phyloP scores from a whole-genome alignment of 768 basidiomycete species.

The Macrolepiota dolichaula region DNA sequence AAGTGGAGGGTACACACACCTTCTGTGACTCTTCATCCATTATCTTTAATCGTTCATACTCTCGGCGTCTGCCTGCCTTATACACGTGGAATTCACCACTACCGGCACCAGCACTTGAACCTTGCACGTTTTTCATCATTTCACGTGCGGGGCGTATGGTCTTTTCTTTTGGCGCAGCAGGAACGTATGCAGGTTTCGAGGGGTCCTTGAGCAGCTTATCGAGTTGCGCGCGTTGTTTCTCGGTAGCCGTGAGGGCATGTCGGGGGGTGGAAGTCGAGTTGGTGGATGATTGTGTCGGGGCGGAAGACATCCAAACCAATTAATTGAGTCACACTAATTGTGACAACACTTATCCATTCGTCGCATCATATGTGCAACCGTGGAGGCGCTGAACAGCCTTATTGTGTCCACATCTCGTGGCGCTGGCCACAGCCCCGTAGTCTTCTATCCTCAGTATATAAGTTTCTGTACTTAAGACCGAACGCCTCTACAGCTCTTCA shows the following conservation, averaged over 20 bases:
- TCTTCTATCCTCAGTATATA: too few species aligned
- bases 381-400: too few species aligned
- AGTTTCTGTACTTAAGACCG: too few species aligned
- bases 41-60: constrained; percentile 91
- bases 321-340: background rate
- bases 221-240: constrained; percentile 62
- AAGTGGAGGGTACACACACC: constrained; percentile 39
- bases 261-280: constrained; percentile 30
- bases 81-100: constrained; percentile 99
- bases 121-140: constrained; percentile 99
- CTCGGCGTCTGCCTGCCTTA: constrained; percentile 89
- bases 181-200: constrained; percentile 73
- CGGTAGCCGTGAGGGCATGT: constrained; percentile 50
- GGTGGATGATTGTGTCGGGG: constrained; percentile 3
- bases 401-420: too few species aligned
- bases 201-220: constrained; percentile 91
- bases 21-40: constrained; percentile 81
- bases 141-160: constrained; percentile 77
- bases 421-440: too few species aligned
- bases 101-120: constrained; percentile 95
- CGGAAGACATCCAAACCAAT: constrained; percentile 1
- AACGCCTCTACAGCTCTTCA: too few species aligned
- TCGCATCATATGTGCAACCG: background rate
- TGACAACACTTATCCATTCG: background rate
- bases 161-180: constrained; percentile 80